Base-by-base conservation (phyloP, 768 basidiomycete genomes). In the Basidioascus undulatus region DNA sequence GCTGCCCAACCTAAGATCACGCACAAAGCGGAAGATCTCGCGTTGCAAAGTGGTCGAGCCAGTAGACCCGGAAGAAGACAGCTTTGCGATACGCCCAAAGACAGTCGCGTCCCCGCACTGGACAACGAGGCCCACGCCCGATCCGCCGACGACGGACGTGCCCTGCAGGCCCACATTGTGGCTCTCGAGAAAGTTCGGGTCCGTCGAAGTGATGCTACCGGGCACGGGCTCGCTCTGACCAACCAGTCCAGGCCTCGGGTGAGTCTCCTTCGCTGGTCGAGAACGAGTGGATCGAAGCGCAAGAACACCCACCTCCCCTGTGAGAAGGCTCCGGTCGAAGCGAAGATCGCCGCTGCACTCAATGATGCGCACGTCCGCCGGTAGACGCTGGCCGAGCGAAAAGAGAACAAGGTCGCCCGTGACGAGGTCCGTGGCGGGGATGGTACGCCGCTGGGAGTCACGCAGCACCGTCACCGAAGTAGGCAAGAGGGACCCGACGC, bases 301-400 rank as follows among this genome's bases (percentile, higher is more conserved):
- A n/a, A n/a, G n/a, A 30, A 51, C 61, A 23, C 64, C 63, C 45
- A 62, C 62, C 55, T 72, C 70, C 13, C 70, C 71, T 5, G 74
- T 76, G n/a, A 76, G 61, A 30, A 75, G 64, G 25, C 70, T 66
- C 24, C 72, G 61, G 47, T 76, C 74, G 35, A 74, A 68, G 41
- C 64, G 63, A 30, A 74, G 55, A 50, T 76, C 74, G 3, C 64
- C 57, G 18, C 66, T 68, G 19, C 63, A 51, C 52, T 67, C 32
- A 61, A 68, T 30, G 62, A 65, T 53, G 12, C 61, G 54, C 11
- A 61, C 18, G 42, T 62, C 61, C 25, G 60, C 60, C 3, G 61
- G 59, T 13, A 60, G 47, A 46, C 59, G 48, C 18, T 46, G 32
- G 20, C 50, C 50, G 25, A 49, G 19, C 18, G 39, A 24, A 28